A percentile compares a stretch with the other conserved stretches of the same genome.
Conservation (phyloP, 108 stramenopile genomes). For the Cyclostephanos tholiformis region DNA sequence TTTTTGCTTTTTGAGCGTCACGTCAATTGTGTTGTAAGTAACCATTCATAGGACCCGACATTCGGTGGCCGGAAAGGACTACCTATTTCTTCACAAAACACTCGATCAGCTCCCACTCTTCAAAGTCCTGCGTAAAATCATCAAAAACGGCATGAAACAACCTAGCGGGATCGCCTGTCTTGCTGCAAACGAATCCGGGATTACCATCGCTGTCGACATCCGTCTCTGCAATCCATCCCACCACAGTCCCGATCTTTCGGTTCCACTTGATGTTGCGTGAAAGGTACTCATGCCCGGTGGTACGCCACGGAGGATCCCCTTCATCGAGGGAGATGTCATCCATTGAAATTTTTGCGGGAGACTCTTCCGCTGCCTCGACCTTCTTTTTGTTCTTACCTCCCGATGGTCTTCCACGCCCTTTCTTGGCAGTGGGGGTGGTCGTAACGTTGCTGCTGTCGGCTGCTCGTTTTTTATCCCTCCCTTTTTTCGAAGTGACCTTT, state of each 20-base stretch:
- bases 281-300: conserved; percentile 60
- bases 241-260: conserved; percentile 53
- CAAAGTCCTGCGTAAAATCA: conserved; percentile 78
- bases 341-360: neutral
- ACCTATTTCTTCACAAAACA: conserved; percentile 41
- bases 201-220: conserved; percentile 81
- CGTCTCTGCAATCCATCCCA: conserved; percentile 76
- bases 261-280: conserved; percentile 54
- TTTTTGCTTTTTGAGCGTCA: neutral
- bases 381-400: conserved; percentile 35
- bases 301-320: conserved; percentile 88
- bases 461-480: neutral
- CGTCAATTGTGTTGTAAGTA: neutral
- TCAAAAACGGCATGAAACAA: conserved; percentile 81
- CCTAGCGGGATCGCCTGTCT: conserved; percentile 65
- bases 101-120: conserved; percentile 73
- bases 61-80: neutral
- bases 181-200: conserved; percentile 78
- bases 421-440: conserved; percentile 17
- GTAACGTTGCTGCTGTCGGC: conserved; percentile 9
- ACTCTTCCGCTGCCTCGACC: conserved; percentile 30
- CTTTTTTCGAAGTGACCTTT: conserved; percentile 27
- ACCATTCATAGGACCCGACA: neutral
- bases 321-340: conserved; percentile 35
- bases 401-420: conserved; percentile 27